These are phyloP conservation scores for Theobroma grandiflorum DNA, from an alignment of 441 rosid genomes.

Conservation along the genomic window DNA sequence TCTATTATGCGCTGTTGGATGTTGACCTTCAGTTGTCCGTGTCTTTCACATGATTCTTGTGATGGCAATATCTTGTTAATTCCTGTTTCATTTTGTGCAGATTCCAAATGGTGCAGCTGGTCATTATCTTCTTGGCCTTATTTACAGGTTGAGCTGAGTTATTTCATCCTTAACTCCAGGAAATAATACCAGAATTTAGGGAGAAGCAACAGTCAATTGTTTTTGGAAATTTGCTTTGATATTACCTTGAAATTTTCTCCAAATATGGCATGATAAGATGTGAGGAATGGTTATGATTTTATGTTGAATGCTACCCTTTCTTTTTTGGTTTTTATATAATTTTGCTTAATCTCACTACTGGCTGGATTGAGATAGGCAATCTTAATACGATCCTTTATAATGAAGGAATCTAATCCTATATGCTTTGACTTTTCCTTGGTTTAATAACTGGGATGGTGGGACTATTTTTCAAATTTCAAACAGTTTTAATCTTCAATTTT, in stretches of 20 bases:
- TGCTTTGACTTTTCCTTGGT: constrained; percentile 2
- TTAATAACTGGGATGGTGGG: constrained; percentile 1
- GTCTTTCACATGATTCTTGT: constrained; percentile 1
- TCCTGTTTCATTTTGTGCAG: constrained; percentile 47
- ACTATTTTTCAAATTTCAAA: not conserved
- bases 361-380: constrained; percentile 1
- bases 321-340: not conserved
- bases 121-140: constrained; percentile 94
- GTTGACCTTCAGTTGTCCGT: not conserved
- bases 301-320: not conserved
- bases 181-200: not conserved
- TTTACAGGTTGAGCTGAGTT: constrained; percentile 68
- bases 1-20: not conserved
- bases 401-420: not conserved
- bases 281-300: not conserved
- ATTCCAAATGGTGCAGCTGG: constrained; percentile 97
- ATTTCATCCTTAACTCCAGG: not conserved
- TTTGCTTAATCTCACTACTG: not conserved
- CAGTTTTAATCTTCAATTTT: constrained; percentile 10
- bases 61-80: constrained; percentile 28
- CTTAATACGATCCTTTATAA: not conserved
- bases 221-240: not conserved
- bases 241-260: not conserved
- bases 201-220: not conserved
- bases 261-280: not conserved